Evolutionary conservation across 352 stramenopile genomes (phyloP), one percentile per base, ranked within the genome.

Genomic region (Pythium angustatum): DNA sequence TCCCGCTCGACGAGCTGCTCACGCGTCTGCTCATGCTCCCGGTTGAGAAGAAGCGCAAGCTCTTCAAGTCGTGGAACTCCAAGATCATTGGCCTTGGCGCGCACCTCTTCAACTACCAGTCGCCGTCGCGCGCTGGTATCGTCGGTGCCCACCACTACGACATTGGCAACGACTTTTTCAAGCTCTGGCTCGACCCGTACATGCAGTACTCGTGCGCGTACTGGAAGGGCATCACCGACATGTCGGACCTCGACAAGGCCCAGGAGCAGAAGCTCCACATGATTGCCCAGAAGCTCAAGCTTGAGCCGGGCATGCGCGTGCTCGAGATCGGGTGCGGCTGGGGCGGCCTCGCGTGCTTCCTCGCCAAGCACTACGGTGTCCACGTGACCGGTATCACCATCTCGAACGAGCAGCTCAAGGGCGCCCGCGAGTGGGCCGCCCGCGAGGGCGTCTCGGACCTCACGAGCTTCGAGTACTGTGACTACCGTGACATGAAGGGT

Each of bases 331-430:
- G 88, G 28, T 96, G 85, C 57, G 88, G 88, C 62, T 96, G 88
- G 88, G 88, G 87, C n/a, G 87, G 85, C 27, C 83, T 96, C 41
- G 87, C 68, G 68, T 94, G 87, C 73, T 94, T 94, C 72, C 73
- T 94, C 5, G 88, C 88, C 68, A 93, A 93, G 73, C 75, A 93
- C 62, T 93, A 95, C 65, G 81, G 82, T 49, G 85, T 93, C 51
- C 85, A 91, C 68, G 87, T 96, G 27, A 94, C 84, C 27, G 88
- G 88, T 41, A 96, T 96, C 71, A 96, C 88, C 47, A 94, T 96
- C 66, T 95, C 85, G 36, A 93, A 91, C 67, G 88, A 96, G 73
- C 88, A 96, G 70, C 81, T 95, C 54, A 94, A 92, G 81, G 87
- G 88, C 5, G 88, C 87, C 0, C 83, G 82, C 41, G 77, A 91